These are phyloP conservation scores for Globisporangium cylindrosporum DNA, from an alignment of 352 stramenopile genomes.

Conservation along the genomic window DNA sequence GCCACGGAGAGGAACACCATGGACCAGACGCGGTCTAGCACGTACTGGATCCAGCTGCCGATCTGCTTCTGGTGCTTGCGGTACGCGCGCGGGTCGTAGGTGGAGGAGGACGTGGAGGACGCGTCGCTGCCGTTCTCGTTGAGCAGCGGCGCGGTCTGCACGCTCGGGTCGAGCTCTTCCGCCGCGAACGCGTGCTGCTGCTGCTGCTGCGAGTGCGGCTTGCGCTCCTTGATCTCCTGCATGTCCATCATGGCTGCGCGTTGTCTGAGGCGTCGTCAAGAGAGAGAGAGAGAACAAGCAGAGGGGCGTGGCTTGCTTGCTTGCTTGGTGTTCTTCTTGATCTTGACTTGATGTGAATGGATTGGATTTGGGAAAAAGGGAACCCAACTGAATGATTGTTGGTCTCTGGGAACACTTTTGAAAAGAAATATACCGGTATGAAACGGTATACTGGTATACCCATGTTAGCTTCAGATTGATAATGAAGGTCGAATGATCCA, in stretches of 20 bases:
- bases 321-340: background rate
- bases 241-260: slow-evolving; percentile 41
- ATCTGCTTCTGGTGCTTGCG: slow-evolving; percentile 19
- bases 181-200: slow-evolving; percentile 6
- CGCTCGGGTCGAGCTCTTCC: slow-evolving; percentile 41
- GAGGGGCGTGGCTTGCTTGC: background rate
- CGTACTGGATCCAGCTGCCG: slow-evolving; percentile 36
- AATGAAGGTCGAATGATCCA: too few species aligned
- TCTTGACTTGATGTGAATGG: background rate
- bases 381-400: too few species aligned
- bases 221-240: slow-evolving; percentile 55
- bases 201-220: slow-evolving; percentile 15
- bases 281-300: background rate
- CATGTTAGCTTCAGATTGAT: too few species aligned
- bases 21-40: slow-evolving; percentile 58
- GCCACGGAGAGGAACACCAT: slow-evolving; percentile 53
- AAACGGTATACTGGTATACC: too few species aligned
- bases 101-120: background rate
- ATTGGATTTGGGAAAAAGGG: background rate
- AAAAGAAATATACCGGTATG: too few species aligned
- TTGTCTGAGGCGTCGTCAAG: background rate
- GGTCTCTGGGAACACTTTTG: too few species aligned
- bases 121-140: slow-evolving; percentile 5
- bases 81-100: background rate
- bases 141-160: slow-evolving; percentile 25